phyloP scores from a whole-genome alignment of 345 rosid species.

The Aegle marmelos region DNA sequence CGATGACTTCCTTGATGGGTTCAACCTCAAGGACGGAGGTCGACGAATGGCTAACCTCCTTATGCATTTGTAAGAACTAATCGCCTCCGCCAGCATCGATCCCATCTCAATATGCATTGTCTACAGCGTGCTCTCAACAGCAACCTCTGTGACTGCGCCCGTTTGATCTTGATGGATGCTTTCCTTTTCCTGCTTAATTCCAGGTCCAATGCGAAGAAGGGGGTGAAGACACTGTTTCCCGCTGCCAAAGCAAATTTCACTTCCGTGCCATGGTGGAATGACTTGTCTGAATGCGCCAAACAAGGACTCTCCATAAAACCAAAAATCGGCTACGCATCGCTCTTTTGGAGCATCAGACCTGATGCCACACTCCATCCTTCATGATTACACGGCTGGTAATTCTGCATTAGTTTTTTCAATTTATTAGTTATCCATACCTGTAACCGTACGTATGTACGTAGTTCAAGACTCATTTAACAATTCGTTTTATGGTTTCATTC shows the following conservation, averaged over 20 bases:
- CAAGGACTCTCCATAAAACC: constrained; percentile 74
- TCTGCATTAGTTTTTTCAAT: background rate
- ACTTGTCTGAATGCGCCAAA: constrained; percentile 82
- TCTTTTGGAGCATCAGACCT: constrained; percentile 94
- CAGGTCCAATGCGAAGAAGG: constrained; percentile 98
- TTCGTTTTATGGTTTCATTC: constrained; percentile 3
- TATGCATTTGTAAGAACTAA: constrained; percentile 74
- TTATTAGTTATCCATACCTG: constrained; percentile 2
- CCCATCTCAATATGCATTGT: background rate
- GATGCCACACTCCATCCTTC: constrained; percentile 84
- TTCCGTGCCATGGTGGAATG: constrained; percentile 72
- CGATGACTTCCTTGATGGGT: constrained; percentile 89
- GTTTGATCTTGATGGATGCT: background rate
- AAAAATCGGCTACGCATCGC: constrained; percentile 80
- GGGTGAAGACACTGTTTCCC: constrained; percentile 95
- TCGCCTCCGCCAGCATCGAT: background rate
- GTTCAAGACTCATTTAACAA: constrained; percentile 7
- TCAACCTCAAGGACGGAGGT: constrained; percentile 84
- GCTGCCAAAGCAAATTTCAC: constrained; percentile 60
- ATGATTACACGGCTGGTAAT: constrained; percentile 75
- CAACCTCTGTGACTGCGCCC: no score
- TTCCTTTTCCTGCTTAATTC: constrained; percentile 8
- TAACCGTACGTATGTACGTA: background rate
- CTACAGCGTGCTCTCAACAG: background rate
- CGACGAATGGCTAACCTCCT: constrained; percentile 90